These are phyloP conservation scores for Pseudocercospora musae DNA, from an alignment of 2,329 filamentous ascomycete species.

Conservation along the genomic window DNA sequence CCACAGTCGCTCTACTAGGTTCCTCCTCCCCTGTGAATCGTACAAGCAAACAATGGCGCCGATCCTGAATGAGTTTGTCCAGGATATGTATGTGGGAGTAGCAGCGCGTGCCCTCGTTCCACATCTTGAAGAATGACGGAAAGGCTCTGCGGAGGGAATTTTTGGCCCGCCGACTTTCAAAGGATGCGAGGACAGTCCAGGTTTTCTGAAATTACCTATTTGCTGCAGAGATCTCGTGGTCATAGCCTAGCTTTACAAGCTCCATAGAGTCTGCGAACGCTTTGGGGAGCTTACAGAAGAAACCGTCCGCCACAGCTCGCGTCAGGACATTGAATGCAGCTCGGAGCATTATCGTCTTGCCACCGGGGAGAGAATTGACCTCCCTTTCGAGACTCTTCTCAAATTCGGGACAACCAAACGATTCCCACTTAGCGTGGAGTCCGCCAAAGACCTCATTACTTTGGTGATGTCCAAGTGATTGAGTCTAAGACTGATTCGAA, in stretches of 20 bases:
- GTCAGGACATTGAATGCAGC: neutral
- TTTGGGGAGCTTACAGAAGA: neutral
- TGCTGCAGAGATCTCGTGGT: neutral
- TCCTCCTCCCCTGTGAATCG: neutral
- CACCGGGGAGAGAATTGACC: no score
- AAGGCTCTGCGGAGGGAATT: neutral
- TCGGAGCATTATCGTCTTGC: no score
- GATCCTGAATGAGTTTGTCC: neutral
- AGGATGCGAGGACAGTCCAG: neutral
- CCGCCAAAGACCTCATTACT: neutral
- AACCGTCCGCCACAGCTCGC: no score
- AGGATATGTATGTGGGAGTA: neutral
- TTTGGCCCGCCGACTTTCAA: neutral
- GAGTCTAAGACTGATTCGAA: neutral
- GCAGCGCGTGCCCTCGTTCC: neutral
- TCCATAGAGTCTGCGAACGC: neutral
- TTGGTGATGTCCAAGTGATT: neutral
- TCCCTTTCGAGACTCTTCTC: no score
- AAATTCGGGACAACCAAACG: no score
- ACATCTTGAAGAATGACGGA: neutral
- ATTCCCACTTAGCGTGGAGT: no score
- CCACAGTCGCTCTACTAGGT: neutral
- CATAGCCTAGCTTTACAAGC: neutral
- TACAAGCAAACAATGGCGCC: neutral
- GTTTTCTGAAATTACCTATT: neutral